Conservation (phyloP, 2,329 filamentous ascomycete genomes). For the Eutypella sp. region DNA sequence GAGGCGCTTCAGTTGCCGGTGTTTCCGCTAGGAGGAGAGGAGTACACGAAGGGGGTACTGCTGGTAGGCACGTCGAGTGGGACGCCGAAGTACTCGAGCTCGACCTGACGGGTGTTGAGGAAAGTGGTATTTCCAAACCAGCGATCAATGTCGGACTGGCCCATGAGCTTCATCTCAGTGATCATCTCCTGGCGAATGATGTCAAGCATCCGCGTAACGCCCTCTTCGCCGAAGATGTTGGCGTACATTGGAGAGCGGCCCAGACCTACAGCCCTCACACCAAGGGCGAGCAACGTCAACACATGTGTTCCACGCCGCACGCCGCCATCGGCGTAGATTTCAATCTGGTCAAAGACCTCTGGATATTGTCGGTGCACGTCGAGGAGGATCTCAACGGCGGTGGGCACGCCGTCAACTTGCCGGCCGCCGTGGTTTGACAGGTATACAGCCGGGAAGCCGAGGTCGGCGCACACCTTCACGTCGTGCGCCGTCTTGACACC, state of each 20-base stretch:
- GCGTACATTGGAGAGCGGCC: conserved; percentile 43
- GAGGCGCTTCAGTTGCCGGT: background rate
- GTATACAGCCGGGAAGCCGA: conserved; percentile 25
- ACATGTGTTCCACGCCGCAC: conserved; percentile 29
- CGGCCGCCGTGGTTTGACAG: conserved; percentile 33
- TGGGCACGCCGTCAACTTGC: conserved; percentile 26
- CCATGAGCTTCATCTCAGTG: conserved; percentile 6
- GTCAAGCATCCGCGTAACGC: conserved; percentile 36
- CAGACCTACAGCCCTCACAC: conserved; percentile 31
- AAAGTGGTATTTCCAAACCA: conserved; percentile 6
- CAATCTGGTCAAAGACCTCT: conserved; percentile 24
- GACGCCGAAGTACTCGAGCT: conserved; percentile 6
- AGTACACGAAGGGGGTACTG: background rate
- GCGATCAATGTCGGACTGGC: conserved; percentile 3
- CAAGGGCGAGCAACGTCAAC: conserved; percentile 29
- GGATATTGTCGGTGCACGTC: conserved; percentile 24
- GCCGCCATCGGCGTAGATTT: conserved; percentile 30
- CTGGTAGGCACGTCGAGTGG: background rate
- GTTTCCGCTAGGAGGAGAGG: background rate
- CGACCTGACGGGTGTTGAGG: conserved; percentile 7
- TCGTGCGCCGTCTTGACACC: conserved; percentile 29
- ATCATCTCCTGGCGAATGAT: conserved; percentile 42
- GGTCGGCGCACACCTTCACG: conserved; percentile 21
- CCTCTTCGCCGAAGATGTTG: conserved; percentile 40
- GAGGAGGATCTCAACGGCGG: conserved; percentile 25